Percentiles rank a stretch among this genome's conserved stretches.
phyloP scores from a whole-genome alignment of 306 rosid species.

The Cicer bijugum region DNA sequence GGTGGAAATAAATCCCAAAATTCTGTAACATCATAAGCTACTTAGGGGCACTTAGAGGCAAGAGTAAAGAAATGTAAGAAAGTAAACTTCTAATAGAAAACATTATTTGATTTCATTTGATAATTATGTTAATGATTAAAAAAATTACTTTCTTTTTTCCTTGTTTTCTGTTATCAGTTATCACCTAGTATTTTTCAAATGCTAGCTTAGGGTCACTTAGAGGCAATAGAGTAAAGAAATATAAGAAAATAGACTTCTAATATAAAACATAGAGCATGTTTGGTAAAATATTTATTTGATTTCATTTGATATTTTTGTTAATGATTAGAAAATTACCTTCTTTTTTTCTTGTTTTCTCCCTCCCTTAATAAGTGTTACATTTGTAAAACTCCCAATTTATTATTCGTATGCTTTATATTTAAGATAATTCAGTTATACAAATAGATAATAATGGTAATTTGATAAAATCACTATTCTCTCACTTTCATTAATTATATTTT shows the following conservation, averaged over 20 bases:
- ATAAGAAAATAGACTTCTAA: background rate
- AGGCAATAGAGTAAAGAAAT: background rate
- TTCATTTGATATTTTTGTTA: background rate
- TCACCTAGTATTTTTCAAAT: too few species aligned
- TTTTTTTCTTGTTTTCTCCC: background rate
- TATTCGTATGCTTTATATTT: too few species aligned
- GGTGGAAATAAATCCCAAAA: constrained; percentile 13
- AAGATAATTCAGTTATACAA: too few species aligned
- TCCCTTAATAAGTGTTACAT: too few species aligned
- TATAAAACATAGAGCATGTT: background rate
- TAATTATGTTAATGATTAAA: background rate
- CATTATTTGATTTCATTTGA: background rate
- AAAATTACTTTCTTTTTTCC: background rate
- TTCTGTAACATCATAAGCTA: background rate
- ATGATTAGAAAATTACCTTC: background rate
- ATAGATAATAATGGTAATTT: too few species aligned
- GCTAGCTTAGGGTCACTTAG: background rate
- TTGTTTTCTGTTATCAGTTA: background rate
- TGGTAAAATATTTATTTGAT: background rate
- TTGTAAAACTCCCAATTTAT: too few species aligned
- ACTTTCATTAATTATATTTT: too few species aligned
- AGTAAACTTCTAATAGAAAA: background rate
- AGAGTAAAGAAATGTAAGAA: background rate
- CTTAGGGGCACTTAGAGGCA: background rate
- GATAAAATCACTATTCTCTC: too few species aligned